Evolutionary conservation across 2,329 filamentous ascomycete genomes (phyloP), one percentile per base, ranked within the genome.

Genomic region (Colletotrichum theobromicola): DNA sequence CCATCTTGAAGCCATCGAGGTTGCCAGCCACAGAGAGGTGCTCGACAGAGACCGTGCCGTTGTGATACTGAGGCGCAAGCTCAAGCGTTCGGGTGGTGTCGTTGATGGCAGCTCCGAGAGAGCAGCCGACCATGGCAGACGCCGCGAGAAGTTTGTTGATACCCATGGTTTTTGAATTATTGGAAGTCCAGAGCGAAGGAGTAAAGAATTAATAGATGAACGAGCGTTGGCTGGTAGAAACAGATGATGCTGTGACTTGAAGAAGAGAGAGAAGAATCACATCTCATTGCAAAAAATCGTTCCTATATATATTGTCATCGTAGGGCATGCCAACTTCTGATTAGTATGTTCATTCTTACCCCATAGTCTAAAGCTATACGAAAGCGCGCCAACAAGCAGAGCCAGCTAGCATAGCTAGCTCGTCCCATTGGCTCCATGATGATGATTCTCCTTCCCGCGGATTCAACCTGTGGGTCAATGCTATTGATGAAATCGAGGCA

Each of bases 361-460:
- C n/a, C 0, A 1, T 0, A 50, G n/a, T 50, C n/a, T 2, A 4
- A 6, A 50, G n/a, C 42, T 13, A 21, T 50, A 50, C 10, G 42
- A 50, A 50, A 21, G 2, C 42, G 42, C 42, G 42, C n/a, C n/a
- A 50, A 50, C n/a, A 2, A 50, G n/a, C 5, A 7, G 0, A 50
- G n/a, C n/a, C 5, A 2, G n/a, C n/a, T 5, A 46, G 0, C 5
- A 46, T 0, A 2, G 0, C 16, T 21, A 50, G n/a, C 1, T 50
- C 21, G 42, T 2, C 42, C 21, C n/a, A 21, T 21, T 50, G 42
- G 42, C 42, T 50, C 42, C 42, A 21, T 50, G 6, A n/a, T 6
- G 6, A n/a, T n/a, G 18, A 46, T n/a, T 3, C 15, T 21, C 42
- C 42, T 7, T 2, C 2, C n/a, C 10, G 5, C 10, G 42, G n/a